Evolutionary conservation across 2,329 filamentous ascomycete species (phyloP).

Genomic region (Beauveria sp.): DNA sequence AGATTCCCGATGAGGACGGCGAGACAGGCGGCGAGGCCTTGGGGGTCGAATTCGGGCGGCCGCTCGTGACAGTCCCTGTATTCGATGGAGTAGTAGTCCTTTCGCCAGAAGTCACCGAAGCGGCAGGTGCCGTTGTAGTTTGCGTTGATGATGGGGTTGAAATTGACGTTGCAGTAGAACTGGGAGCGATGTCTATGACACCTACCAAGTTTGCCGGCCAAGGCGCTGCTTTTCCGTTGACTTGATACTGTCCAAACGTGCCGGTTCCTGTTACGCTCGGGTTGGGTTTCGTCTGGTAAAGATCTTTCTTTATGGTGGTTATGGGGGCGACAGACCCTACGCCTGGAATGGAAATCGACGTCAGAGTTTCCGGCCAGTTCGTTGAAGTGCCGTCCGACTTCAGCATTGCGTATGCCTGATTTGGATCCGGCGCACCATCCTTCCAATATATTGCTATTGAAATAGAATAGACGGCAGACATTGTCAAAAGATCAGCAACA

Average conservation of each 20-base stretch:
- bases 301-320: neutral
- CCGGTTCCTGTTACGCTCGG: neutral
- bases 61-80: neutral
- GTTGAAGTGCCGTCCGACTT: neutral
- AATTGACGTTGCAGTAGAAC: neutral
- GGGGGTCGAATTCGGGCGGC: neutral
- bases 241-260: neutral
- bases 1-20: constrained; percentile 1
- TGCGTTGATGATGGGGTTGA: neutral
- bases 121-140: neutral
- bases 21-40: neutral
- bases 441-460: neutral
- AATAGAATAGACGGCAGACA: neutral
- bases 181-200: neutral
- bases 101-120: neutral
- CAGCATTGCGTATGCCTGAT: neutral
- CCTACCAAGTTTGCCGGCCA: neutral
- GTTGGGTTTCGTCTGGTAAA: neutral
- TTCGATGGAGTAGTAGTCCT: neutral
- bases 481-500: neutral
- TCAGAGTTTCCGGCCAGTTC: neutral
- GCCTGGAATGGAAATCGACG: neutral
- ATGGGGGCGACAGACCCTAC: neutral
- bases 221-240: neutral
- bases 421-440: neutral